A percentile compares a stretch with the other conserved stretches of the same genome.
Evolutionary conservation across 2,329 filamentous ascomycete species (phyloP).

Genomic region (Xylaria sp.): DNA sequence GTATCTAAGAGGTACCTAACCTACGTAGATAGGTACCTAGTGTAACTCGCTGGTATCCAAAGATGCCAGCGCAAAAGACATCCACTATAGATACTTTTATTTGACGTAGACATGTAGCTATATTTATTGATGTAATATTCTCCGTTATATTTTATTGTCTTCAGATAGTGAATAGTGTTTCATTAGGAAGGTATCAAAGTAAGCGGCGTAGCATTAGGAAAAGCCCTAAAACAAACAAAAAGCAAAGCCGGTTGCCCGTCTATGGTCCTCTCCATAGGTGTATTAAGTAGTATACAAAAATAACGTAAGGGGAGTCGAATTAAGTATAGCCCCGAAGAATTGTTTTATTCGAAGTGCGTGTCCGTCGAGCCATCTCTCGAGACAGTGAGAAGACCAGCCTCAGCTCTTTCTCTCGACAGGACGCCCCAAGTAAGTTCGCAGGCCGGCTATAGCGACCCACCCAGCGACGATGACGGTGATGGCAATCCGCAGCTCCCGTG

Average conservation of each 20-base stretch:
- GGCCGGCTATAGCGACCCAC: constrained; percentile 51
- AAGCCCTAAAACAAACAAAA: background rate
- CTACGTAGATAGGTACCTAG: background rate
- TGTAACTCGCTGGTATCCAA: too few relatives aligned
- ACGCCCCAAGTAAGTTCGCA: constrained; percentile 42
- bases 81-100: too few relatives aligned
- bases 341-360: background rate
- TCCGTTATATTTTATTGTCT: too few relatives aligned
- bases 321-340: background rate
- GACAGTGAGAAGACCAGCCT: background rate
- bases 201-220: background rate
- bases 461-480: constrained; percentile 48
- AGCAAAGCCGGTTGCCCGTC: constrained; percentile 2
- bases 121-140: too few relatives aligned
- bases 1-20: background rate
- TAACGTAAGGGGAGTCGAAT: background rate
- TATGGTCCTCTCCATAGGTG: constrained; percentile 9
- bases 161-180: background rate
- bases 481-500: constrained; percentile 50
- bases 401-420: constrained; percentile 6
- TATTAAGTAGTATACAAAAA: constrained; percentile 10
- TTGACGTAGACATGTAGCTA: too few relatives aligned
- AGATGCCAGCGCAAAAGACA: too few relatives aligned
- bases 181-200: background rate
- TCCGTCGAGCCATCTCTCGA: background rate